Percentiles rank a stretch among this genome's conserved stretches.
Conservation (phyloP, 192 early-diverging fungal genomes). For the Backusella tuberculispora region DNA sequence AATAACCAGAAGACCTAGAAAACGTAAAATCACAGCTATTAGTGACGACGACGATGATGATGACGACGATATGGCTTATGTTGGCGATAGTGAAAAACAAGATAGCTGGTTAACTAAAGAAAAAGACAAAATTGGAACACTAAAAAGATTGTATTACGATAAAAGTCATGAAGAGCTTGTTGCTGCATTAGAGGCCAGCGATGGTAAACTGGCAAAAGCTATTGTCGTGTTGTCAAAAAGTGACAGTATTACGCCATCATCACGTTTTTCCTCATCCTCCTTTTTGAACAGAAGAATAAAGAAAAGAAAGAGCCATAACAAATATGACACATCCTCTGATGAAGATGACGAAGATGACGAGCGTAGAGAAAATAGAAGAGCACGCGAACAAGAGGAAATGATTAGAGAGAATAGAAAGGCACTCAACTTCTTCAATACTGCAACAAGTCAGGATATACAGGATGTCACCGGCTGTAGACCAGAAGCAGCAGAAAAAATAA, state of each 20-base stretch:
- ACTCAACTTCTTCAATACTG: conserved; percentile 24
- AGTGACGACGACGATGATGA: conserved; percentile 9
- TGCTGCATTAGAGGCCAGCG: background rate
- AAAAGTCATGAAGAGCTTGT: background rate
- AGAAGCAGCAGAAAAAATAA: conserved; percentile 6
- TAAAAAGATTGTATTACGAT: background rate
- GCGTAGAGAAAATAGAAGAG: background rate
- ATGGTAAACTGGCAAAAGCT: background rate
- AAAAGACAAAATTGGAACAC: background rate
- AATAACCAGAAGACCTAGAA: background rate
- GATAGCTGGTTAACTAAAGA: background rate
- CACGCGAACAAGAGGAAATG: background rate
- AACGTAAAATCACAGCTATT: background rate
- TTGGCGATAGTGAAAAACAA: background rate
- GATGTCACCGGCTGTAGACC: conserved; percentile 31
- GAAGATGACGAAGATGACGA: background rate
- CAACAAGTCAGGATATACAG: conserved; percentile 28
- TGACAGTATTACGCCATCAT: background rate
- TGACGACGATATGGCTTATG: conserved; percentile 4
- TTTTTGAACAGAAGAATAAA: background rate
- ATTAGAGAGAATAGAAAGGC: background rate
- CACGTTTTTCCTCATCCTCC: too few relatives aligned
- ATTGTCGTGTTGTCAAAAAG: background rate
- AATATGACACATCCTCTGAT: background rate
- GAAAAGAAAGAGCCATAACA: background rate